Conservation (phyloP, 768 basidiomycete genomes). For the Lentinula sp. region DNA sequence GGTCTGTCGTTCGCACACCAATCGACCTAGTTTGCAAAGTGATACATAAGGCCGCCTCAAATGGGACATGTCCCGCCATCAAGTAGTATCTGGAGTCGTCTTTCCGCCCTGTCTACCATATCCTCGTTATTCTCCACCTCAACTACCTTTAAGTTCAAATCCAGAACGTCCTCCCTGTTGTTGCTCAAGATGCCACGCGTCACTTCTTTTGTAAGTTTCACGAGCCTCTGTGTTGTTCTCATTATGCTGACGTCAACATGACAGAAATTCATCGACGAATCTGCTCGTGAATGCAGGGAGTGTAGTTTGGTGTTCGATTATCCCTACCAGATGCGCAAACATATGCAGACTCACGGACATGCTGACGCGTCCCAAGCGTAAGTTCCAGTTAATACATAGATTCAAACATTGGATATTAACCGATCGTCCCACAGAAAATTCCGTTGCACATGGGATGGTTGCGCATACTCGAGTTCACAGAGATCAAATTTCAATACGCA, state of each 20-base stretch:
- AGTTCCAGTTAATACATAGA: neutral
- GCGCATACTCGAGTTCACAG: neutral
- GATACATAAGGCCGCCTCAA: neutral
- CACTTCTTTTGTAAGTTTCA: neutral
- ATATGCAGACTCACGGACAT: neutral
- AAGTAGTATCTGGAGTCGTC: neutral
- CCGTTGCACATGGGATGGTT: neutral
- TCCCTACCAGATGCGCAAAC: neutral
- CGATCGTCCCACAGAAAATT: neutral
- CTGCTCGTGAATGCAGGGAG: neutral
- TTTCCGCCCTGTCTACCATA: neutral
- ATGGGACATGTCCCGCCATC: neutral
- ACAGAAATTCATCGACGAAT: neutral
- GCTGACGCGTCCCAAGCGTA: neutral
- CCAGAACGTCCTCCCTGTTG: neutral
- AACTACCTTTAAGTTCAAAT: neutral
- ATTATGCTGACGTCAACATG: neutral
- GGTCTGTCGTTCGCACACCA: constrained; percentile 1
- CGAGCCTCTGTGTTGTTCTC: neutral
- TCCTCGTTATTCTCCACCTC: neutral
- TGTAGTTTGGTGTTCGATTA: neutral
- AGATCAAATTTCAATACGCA: constrained; percentile 2
- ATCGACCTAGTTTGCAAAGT: neutral
- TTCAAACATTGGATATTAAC: neutral
- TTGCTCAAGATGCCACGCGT: neutral